Base-by-base conservation (phyloP, 2,329 filamentous ascomycete species). In the Alternaria sp. region DNA sequence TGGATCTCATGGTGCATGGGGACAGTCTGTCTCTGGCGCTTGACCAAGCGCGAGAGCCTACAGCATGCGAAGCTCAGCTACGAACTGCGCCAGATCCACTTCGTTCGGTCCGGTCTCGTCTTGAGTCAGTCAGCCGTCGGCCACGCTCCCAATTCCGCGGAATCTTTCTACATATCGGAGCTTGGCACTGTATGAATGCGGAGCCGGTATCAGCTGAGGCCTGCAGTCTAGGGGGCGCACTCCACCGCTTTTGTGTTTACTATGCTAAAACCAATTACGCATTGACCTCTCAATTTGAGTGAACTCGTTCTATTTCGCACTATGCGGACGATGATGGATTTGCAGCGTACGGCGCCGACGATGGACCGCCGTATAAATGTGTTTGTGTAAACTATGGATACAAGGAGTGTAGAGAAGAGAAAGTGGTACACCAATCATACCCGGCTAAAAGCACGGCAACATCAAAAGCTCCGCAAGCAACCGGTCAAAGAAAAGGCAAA, bases 331-430 rank as follows among this genome's bases (percentile, higher is more conserved):
- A 21, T 26, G 21, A 20, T 18, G 6, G 3, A 12, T 26, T 30
- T 49, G 14, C 15, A 47, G 20, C 23, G 43, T 43, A 25, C 28
- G 20, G 8, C 23, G n/a, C 45, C 20, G 18, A 37, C 11, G n/a
- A 28, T 21, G 10, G 5, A 47, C n/a, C 43, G 21, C 21, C 20
- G 30, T 12, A 18, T 43, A 23, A 54, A 53, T 45, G 12, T 59
- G 18, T 33, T 28, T 70, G 61, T 46, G 51, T 60, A 55, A 49
- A 61, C 20, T 65, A 63, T 59, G 60, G 64, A 6, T 64, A 64
- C 55, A 70, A 65, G 14, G 71, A 73, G 58, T 54, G 71, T 68
- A 59, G 10, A 66, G 71, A 70, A 70, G 61, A 26, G 62, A 66
- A 67, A 49, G 30, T 41, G 50, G 23, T 37, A 46, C 25, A 67